Evolutionary conservation across 2,329 filamentous ascomycete genomes (phyloP).

Genomic region (Macroventuria anomochaeta): DNA sequence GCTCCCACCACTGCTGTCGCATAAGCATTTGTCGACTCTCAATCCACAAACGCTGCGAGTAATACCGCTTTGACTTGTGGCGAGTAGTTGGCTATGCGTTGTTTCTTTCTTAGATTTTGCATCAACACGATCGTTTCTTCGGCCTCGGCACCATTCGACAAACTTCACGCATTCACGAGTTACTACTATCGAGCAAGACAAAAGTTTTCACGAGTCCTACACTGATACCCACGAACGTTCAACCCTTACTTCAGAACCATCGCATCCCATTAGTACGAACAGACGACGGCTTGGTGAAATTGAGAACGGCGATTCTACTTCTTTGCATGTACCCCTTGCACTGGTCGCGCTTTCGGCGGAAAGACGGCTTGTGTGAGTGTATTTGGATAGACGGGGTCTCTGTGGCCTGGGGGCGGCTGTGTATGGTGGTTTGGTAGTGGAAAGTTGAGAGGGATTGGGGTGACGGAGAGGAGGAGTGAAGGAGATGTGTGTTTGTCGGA

Average conservation of each 20-base stretch:
- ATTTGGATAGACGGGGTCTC: slow-evolving; percentile 38
- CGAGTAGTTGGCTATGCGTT: background rate
- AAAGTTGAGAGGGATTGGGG: slow-evolving; percentile 22
- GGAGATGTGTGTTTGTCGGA: slow-evolving; percentile 36
- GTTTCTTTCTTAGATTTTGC: slow-evolving; percentile 24
- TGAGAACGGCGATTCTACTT: slow-evolving; percentile 30
- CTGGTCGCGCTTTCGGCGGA: slow-evolving; percentile 9
- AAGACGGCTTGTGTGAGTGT: slow-evolving; percentile 16
- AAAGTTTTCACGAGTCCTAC: slow-evolving; percentile 52
- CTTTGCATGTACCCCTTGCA: slow-evolving; percentile 22
- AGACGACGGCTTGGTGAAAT: slow-evolving; percentile 48
- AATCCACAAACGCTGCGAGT: slow-evolving; percentile 21
- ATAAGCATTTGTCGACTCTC: slow-evolving; percentile 27
- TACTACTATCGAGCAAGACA: slow-evolving; percentile 37
- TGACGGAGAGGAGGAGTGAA: slow-evolving; percentile 18
- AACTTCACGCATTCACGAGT: slow-evolving; percentile 48
- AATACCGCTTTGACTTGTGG: slow-evolving; percentile 22
- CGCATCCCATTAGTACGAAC: slow-evolving; percentile 47
- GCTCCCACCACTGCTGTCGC: slow-evolving; percentile 52
- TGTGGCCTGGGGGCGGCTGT: slow-evolving; percentile 41
- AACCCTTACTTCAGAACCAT: slow-evolving; percentile 47
- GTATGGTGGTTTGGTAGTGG: slow-evolving; percentile 40
- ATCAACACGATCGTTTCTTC: slow-evolving; percentile 43
- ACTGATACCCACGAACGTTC: slow-evolving; percentile 54
- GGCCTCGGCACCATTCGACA: slow-evolving; percentile 44